Base-by-base conservation (phyloP, 257 asterid species). In the Lantana camara region DNA sequence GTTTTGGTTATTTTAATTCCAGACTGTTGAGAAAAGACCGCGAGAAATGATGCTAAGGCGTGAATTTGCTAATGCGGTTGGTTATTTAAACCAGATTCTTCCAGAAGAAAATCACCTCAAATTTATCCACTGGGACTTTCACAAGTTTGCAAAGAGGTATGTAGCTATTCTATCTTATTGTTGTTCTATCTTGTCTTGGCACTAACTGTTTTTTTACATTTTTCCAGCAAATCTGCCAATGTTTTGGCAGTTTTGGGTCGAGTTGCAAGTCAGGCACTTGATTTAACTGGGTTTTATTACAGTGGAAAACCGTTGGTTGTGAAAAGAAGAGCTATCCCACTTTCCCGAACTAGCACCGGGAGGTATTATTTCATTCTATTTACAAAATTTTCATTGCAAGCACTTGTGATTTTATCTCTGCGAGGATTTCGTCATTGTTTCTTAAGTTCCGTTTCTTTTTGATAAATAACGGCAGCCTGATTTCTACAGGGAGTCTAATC, bases 11-110 rank as follows among this genome's bases (percentile, higher is more conserved):
- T n/a, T n/a, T n/a, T 64, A 35, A 73, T 71, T 77, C 62, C 86
- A 93, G 99, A 93, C 97, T 6, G 93, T 93, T 52, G 99, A 93
- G 82, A 93, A 93, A 81, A 81, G 99, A 69, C 99, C 99, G 19
- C 80, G 99, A 71, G 99, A 93, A 76, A 93, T 93, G 99, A 93
- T 93, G 99, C 77, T 93, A 64, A 85, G 99, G 80, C 96, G 99
- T 61, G 99, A 93, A 80, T 93, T 93, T 79, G 85, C 95, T 27
- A 76, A 85, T 80, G 99, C 97, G 2, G 99, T 93, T 24, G 97
- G 99, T 57, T 93, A 93, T 80, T 87, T 93, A 34, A 93, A 93
- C 79, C 99, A 93, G 83, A 85, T 90, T 73, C 79, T 93, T 63
- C 64, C 85, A 4, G 90, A 85, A 75, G 99, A 90, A 46, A 79